A percentile compares a stretch with the other conserved stretches of the same genome.
Evolutionary conservation across 768 basidiomycete species (phyloP).

Genomic region (Sistotremastrum suecicum): DNA sequence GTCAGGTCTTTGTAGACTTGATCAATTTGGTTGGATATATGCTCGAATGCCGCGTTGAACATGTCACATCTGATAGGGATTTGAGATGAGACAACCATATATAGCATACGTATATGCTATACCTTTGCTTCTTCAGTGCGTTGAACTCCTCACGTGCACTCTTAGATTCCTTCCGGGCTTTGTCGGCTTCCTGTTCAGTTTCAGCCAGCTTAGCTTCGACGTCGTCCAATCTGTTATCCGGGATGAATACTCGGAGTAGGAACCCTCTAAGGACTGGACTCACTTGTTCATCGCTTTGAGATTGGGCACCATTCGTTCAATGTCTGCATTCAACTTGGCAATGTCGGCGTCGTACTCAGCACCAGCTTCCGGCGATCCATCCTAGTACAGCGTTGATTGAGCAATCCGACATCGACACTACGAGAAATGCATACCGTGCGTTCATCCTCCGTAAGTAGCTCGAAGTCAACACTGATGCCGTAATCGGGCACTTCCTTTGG

Average conservation of each 20-base stretch:
- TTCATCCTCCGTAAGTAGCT: conserved; percentile 58
- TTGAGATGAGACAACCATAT: background rate
- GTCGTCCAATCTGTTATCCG: conserved; percentile 53
- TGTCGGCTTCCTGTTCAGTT: conserved; percentile 86
- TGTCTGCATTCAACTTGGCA: conserved; percentile 56
- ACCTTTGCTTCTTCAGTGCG: conserved; percentile 75
- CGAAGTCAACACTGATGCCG: conserved; percentile 84
- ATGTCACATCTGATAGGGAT: conserved; percentile 43
- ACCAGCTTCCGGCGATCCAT: conserved; percentile 47
- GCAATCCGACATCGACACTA: background rate
- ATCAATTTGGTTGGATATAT: conserved; percentile 91
- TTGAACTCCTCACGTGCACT: conserved; percentile 85
- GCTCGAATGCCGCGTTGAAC: conserved; percentile 92
- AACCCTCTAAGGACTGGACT: conserved; percentile 11
- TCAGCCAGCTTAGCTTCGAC: conserved; percentile 74
- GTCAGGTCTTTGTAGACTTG: conserved; percentile 96
- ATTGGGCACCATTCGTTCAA: conserved; percentile 91
- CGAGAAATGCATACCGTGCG: conserved; percentile 32
- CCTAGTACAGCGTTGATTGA: conserved; percentile 20
- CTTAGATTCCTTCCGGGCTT: conserved; percentile 82
- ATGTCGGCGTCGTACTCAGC: conserved; percentile 65
- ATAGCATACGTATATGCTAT: conserved; percentile 5
- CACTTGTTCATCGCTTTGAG: conserved; percentile 90
- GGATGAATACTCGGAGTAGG: background rate
- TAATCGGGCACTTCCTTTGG: conserved; percentile 64